These are phyloP conservation scores for Cokeromyces recurvatus DNA, from an alignment of 371 early-diverging fungal species.

Conservation along the genomic window DNA sequence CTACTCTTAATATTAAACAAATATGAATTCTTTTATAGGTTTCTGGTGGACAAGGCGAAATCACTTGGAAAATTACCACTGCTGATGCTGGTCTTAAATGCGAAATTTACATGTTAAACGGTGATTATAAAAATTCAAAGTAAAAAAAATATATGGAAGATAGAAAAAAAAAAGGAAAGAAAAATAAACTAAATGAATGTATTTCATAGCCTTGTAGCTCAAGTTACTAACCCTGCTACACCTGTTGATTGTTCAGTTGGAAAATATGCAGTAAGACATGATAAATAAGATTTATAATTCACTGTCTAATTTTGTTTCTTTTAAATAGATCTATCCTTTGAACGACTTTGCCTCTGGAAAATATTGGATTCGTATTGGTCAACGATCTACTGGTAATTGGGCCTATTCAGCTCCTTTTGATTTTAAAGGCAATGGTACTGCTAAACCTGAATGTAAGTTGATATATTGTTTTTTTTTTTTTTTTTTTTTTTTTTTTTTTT, in stretches of 20 bases:
- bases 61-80: conserved; percentile 34
- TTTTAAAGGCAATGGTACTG: conserved; percentile 36
- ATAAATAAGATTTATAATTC: neutral
- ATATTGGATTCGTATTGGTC: conserved; percentile 49
- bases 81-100: conserved; percentile 31
- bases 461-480: too few species aligned
- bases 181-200: neutral
- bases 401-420: conserved; percentile 40
- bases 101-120: conserved; percentile 42
- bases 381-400: conserved; percentile 27
- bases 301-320: neutral
- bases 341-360: conserved; percentile 40
- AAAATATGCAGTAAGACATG: conserved; percentile 24
- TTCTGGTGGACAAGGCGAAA: conserved; percentile 38
- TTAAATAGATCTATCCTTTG: conserved; percentile 36
- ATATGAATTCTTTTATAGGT: conserved; percentile 15
- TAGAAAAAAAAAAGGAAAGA: too few species aligned
- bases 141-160: conserved; percentile 11
- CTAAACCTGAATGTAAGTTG: conserved; percentile 33
- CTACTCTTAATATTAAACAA: too few species aligned
- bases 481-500: too few species aligned
- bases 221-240: conserved; percentile 19
- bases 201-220: conserved; percentile 28
- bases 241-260: conserved; percentile 22
- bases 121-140: conserved; percentile 36